A percentile compares a stretch with the other conserved stretches of the same genome.
These are phyloP conservation scores for Rhazya stricta DNA, from an alignment of 257 asterid genomes.

Conservation along the genomic window DNA sequence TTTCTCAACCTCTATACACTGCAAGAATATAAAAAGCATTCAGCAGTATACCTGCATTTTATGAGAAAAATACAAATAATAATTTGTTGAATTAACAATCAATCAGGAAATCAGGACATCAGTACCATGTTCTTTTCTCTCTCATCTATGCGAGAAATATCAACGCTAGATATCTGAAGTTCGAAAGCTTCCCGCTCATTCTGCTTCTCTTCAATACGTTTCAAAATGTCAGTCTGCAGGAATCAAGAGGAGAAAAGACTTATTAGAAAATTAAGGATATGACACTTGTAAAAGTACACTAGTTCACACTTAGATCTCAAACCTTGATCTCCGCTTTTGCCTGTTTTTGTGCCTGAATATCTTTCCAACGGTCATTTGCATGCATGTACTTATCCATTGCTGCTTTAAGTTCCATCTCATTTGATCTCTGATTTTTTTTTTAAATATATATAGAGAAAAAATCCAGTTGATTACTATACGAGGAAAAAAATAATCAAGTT, in stretches of 20 bases:
- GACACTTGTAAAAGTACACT: neutral
- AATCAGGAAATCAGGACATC: constrained; percentile 13
- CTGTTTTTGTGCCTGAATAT: constrained; percentile 53
- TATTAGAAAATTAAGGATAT: constrained; percentile 18
- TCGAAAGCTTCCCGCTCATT: constrained; percentile 62
- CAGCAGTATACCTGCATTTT: constrained; percentile 14
- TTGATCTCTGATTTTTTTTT: constrained; percentile 38
- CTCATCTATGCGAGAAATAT: constrained; percentile 62
- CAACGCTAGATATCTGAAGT: constrained; percentile 44
- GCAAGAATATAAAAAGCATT: constrained; percentile 27
- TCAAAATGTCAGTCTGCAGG: constrained; percentile 47
- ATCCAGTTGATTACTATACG: neutral
- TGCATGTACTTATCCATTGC: constrained; percentile 43
- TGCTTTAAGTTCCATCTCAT: constrained; percentile 47
- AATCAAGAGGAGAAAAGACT: constrained; percentile 19
- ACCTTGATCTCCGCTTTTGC: constrained; percentile 74
- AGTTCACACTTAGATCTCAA: constrained; percentile 10
- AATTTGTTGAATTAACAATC: neutral
- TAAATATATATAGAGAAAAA: neutral
- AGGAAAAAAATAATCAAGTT: neutral
- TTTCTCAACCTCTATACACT: constrained; percentile 72
- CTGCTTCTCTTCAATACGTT: constrained; percentile 58
- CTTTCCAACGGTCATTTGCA: constrained; percentile 61
- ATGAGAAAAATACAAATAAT: constrained; percentile 12
- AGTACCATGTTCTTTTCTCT: constrained; percentile 72